These are phyloP conservation scores for Aschersonia sp. DNA, from an alignment of 2,329 filamentous ascomycete genomes.

Conservation along the genomic window DNA sequence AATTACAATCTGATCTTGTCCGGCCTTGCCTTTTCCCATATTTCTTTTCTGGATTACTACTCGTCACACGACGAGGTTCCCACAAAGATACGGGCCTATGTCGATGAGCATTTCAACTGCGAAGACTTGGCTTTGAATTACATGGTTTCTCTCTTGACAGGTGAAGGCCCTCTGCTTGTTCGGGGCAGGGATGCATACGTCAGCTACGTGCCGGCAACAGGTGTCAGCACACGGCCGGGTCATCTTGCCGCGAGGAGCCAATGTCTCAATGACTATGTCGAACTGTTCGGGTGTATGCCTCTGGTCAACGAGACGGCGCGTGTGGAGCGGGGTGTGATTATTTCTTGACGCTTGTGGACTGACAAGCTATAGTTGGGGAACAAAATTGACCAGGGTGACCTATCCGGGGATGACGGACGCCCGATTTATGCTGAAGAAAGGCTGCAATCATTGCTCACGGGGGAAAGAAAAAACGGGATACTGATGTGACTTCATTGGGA, in stretches of 20 bases:
- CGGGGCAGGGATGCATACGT: constrained; percentile 16
- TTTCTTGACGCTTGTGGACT: no score
- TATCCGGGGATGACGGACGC: no score
- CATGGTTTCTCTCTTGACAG: constrained; percentile 17
- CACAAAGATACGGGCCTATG: constrained; percentile 18
- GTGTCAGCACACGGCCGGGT: constrained; percentile 18
- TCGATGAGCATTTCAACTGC: constrained; percentile 24
- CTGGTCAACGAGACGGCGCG: constrained; percentile 18
- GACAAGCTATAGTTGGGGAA: no score
- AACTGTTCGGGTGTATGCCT: constrained; percentile 19
- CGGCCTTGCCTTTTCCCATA: constrained; percentile 21
- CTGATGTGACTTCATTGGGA: no score
- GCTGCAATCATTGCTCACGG: no score
- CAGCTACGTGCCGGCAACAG: constrained; percentile 15
- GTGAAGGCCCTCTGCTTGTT: constrained; percentile 19
- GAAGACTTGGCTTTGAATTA: constrained; percentile 26
- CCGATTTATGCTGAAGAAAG: no score
- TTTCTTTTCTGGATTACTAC: constrained; percentile 23
- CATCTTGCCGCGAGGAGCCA: constrained; percentile 18
- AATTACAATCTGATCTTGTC: constrained; percentile 22
- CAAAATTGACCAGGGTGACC: no score
- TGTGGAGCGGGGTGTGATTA: constrained; percentile 16
- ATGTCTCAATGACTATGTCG: constrained; percentile 20
- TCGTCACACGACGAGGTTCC: constrained; percentile 17
- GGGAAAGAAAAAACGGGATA: no score